Evolutionary conservation across 73 alveolate genomes (phyloP).

Genomic region (Paraurostyla sp.): DNA sequence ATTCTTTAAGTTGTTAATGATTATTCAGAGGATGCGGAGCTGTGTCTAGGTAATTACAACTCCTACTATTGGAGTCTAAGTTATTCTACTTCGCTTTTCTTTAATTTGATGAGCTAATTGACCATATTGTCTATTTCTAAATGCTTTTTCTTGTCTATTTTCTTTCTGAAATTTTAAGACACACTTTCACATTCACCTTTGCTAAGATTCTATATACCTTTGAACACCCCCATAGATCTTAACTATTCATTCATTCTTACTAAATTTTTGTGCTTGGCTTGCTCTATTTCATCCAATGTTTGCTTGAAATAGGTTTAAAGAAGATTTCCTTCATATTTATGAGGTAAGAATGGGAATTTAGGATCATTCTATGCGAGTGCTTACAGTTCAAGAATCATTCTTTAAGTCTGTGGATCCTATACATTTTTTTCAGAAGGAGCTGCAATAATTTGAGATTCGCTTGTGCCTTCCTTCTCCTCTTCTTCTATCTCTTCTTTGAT

Average conservation of each 20-base stretch:
- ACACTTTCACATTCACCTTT: slow-evolving; percentile 4
- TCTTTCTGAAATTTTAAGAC: not conserved
- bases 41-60: slow-evolving; percentile 12
- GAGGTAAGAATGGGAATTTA: slow-evolving; percentile 38
- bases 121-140: slow-evolving; percentile 15
- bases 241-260: slow-evolving; percentile 17
- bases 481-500: slow-evolving; percentile 34
- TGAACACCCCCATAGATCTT: not conserved
- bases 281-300: not conserved
- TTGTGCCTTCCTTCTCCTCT: slow-evolving; percentile 10
- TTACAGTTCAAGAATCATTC: not conserved
- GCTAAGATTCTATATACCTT: not conserved
- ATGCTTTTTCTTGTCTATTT: not conserved
- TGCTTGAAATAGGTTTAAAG: slow-evolving; percentile 16
- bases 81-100: not conserved
- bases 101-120: not conserved
- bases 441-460: no score
- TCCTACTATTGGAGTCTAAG: not conserved
- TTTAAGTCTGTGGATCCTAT: not conserved
- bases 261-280: not conserved
- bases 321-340: slow-evolving; percentile 1
- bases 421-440: not conserved
- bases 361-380: not conserved
- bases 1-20: not conserved
- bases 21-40: slow-evolving; percentile 13